Conservation (phyloP, 192 early-diverging fungal genomes). For the Linnemannia schmuckeri region DNA sequence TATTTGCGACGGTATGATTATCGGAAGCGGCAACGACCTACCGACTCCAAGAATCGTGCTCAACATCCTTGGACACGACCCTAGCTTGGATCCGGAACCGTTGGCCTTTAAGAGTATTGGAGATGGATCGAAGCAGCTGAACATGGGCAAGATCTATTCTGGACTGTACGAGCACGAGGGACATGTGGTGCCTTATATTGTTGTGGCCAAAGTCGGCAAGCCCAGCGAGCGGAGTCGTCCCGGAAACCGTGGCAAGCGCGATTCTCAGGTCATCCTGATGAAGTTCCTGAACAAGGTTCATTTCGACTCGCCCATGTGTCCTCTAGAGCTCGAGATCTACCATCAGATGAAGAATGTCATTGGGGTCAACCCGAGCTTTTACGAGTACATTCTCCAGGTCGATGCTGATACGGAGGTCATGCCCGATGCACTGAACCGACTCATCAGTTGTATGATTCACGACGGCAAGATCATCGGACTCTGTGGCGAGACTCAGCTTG, state of each 20-base stretch:
- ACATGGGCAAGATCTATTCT: constrained; percentile 97
- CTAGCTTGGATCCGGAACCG: constrained; percentile 79
- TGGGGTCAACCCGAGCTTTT: constrained; percentile 86
- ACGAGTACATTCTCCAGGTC: constrained; percentile 85
- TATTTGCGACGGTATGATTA: constrained; percentile 93
- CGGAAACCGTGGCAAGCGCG: constrained; percentile 97
- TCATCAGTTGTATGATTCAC: constrained; percentile 87
- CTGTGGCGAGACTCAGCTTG: constrained; percentile 94
- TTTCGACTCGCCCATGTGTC: constrained; percentile 90
- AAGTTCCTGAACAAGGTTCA: constrained; percentile 93
- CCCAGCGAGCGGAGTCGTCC: constrained; percentile 87
- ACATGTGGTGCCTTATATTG: constrained; percentile 92
- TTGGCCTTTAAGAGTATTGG: constrained; percentile 89
- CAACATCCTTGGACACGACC: constrained; percentile 91
- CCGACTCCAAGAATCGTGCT: constrained; percentile 97
- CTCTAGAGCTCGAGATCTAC: constrained; percentile 96
- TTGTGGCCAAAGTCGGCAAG: constrained; percentile 94
- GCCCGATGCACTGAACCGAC: constrained; percentile 87
- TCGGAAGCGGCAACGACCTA: constrained; percentile 96
- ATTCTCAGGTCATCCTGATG: constrained; percentile 97
- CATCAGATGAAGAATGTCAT: constrained; percentile 98
- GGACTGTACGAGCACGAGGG: constrained; percentile 93
- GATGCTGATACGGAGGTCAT: constrained; percentile 88
- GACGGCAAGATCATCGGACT: constrained; percentile 88
- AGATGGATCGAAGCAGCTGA: constrained; percentile 91